These are phyloP conservation scores for Pilatotrama ljubarskyi DNA, from an alignment of 768 basidiomycete genomes.

Conservation along the genomic window DNA sequence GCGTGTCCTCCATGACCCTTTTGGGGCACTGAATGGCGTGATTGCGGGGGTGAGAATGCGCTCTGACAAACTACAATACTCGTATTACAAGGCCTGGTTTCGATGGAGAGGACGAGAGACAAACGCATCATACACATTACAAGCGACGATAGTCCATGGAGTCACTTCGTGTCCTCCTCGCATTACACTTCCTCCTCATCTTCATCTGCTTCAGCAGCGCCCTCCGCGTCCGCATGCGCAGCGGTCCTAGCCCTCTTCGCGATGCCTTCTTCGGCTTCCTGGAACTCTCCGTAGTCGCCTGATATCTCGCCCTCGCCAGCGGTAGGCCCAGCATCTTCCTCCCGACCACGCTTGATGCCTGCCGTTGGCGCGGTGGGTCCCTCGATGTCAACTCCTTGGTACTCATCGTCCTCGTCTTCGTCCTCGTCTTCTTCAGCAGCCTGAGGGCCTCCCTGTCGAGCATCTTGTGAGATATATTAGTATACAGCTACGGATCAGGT, in stretches of 20 bases:
- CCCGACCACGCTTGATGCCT: constrained; percentile 24
- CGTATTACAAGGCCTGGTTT: neutral
- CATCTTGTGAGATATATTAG: neutral
- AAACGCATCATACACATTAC: constrained; percentile 12
- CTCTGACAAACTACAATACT: neutral
- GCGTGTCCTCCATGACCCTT: too few relatives aligned
- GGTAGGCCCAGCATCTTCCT: constrained; percentile 29
- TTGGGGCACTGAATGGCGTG: neutral
- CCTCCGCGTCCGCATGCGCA: constrained; percentile 9
- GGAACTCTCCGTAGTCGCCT: constrained; percentile 31
- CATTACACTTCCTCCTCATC: constrained; percentile 10
- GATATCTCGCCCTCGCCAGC: constrained; percentile 12
- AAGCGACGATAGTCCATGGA: neutral
- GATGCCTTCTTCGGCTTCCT: constrained; percentile 34
- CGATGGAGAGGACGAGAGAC: neutral
- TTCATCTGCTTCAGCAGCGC: constrained; percentile 4
- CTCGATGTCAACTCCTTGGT: constrained; percentile 24
- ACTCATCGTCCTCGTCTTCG: constrained; percentile 26
- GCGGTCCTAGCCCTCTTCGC: constrained; percentile 35
- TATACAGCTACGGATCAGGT: neutral
- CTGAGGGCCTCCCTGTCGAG: neutral
- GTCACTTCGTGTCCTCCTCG: neutral
- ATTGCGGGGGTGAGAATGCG: neutral
- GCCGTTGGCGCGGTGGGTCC: constrained; percentile 22
- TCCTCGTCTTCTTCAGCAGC: constrained; percentile 17